Base-by-base conservation (phyloP, 2,329 filamentous ascomycete genomes). In the Coleophoma crateriformis region DNA sequence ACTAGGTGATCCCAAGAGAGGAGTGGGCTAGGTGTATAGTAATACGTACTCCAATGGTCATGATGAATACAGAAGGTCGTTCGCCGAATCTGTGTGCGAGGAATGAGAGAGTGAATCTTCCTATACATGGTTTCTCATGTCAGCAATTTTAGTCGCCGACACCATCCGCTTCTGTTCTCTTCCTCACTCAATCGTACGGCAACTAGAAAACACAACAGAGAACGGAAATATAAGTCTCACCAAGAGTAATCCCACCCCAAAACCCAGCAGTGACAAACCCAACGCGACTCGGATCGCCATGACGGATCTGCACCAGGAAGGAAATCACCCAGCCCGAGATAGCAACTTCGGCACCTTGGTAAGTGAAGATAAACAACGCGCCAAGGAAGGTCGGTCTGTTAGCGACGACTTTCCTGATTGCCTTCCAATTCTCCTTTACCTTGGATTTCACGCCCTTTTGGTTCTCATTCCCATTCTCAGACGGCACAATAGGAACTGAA, bases 321-420 rank as follows among this genome's bases (percentile, higher is more conserved):
- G 85, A 89, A 53, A 91, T 89, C 43, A 91, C 83, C 89, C 88
- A 94, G 43, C 88, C 88, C 0, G 85, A 88, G 54, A 90, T 87
- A 15, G 83, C 82, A 13, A 94, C 88, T 67, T 92, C 88, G 41
- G 85, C 85, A 19, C 88, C 88, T 65, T 91, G 87, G 66, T 95
- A 92, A 32, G 82, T 80, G 65, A 94, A 92, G 65, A 91, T 86
- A 71, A 92, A 92, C 13, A 88, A 65, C 0, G 87, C 84, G 2
- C 87, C 87, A 0, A 91, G 75, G 35, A 38, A 27, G 8, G 27
- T 27, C 6, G 27, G 27, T 27, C 27, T 27, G 8, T 27, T 27
- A 7, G 27, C 27, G 27, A 27, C 27, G 27, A 27, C 27, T 27
- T 27, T 27, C 5, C 27, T 38, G 11, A 38, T 17, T 14, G 35